phyloP scores from a whole-genome alignment of 306 rosid species.

The Acacia acuminata region DNA sequence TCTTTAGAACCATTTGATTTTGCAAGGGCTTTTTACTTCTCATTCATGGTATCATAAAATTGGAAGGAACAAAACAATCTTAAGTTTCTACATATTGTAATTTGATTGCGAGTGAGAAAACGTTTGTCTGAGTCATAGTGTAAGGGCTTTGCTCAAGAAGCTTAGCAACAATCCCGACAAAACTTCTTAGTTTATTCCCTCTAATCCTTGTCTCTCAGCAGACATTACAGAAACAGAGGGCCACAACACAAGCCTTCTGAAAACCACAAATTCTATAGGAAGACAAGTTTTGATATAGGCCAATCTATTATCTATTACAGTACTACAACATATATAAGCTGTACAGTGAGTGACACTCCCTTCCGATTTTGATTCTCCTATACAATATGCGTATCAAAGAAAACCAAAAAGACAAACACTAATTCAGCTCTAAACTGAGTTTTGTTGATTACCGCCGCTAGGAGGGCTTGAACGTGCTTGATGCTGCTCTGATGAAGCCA shows the following conservation, averaged over 20 bases:
- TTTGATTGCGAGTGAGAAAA: background rate
- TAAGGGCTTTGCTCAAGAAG: background rate
- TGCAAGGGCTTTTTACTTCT: background rate
- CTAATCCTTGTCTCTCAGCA: background rate
- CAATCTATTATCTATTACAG: background rate
- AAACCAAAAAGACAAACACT: constrained; percentile 6
- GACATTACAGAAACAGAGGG: constrained; percentile 10
- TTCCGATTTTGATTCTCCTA: constrained; percentile 18
- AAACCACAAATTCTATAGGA: background rate
- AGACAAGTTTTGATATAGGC: constrained; percentile 11
- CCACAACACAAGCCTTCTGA: background rate
- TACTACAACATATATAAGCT: constrained; percentile 21
- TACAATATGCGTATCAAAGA: constrained; percentile 19
- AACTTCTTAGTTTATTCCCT: background rate
- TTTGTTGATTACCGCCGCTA: constrained; percentile 20
- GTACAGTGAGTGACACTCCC: constrained; percentile 30
- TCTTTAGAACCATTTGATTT: background rate
- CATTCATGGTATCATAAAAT: background rate
- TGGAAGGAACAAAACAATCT: background rate
- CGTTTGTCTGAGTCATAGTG: background rate
- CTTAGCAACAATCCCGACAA: background rate
- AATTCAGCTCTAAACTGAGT: constrained; percentile 35
- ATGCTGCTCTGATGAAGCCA: constrained; percentile 41
- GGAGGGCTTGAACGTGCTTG: constrained; percentile 29
- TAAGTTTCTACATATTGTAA: background rate